Base-by-base conservation (phyloP, 306 rosid species). In the Aeschynomene evenia region DNA sequence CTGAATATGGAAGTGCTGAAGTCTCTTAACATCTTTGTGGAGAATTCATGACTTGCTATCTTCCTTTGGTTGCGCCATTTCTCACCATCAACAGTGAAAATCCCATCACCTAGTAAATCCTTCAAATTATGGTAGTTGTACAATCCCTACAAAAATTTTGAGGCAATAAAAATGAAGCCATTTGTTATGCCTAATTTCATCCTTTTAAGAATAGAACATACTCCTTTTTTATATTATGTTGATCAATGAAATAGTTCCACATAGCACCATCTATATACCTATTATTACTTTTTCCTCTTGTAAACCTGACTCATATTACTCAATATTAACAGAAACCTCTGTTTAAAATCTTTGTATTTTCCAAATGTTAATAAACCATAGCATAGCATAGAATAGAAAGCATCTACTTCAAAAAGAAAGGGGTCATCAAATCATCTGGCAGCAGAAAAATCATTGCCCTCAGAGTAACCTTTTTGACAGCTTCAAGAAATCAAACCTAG, bases 51-150 rank as follows among this genome's bases (percentile, higher is more conserved):
- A 79, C 94, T 84, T 53, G 88, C 74, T 66, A 85, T 42, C 70
- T 87, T 90, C 66, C 96, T 90, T 76, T 90, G 95, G 9, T 90
- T 79, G 2, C 88, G 91, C 96, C 96, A 90, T 81, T 85, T 87
- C 34, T 87, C 87, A 9, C 96, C 96, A 72, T 90, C 96, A 21
- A 90, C 95, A 0, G 88, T 15, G 49, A 92, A 92, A 80, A 92
- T 92, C 16, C 96, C 98, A 74, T 89, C 90, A 49, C 98, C 98
- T 7, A 92, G 86, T 64, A 92, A 87, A 82, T 90, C 96, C 82
- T 66, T 88, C 67, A 92, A 84, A 62, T 79, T 80, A 23, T 72
- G 34, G 70, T 86, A 81, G 77, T 84, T 87, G 75, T 85, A 71
- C 51, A 66, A 60, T 8, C 96, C 96, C 96, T 90, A 69, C 68